A percentile compares a stretch with the other conserved stretches of the same genome.
Conservation (phyloP, 768 basidiomycete genomes). For the Suillus americanus region DNA sequence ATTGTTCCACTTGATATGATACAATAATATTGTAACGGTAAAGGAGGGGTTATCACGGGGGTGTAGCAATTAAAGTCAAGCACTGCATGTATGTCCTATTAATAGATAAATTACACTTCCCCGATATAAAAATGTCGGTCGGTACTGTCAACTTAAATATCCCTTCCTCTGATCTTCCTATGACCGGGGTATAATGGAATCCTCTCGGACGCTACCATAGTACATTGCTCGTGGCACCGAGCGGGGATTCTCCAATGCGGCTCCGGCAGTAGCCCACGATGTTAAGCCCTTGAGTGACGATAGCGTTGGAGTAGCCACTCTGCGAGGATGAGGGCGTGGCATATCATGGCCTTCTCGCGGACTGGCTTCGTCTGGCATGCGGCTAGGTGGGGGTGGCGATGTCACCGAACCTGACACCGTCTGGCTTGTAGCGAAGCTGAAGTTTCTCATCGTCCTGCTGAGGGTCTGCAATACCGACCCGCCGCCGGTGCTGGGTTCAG, state of each 20-base stretch:
- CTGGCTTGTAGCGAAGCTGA: constrained; percentile 36
- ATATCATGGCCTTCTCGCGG: constrained; percentile 10
- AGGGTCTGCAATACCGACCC: constrained; percentile 54
- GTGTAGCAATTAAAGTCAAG: not conserved
- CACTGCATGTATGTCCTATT: not conserved
- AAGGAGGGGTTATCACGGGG: not conserved
- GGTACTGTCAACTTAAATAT: constrained; percentile 15
- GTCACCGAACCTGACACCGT: constrained; percentile 25
- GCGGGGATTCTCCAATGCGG: constrained; percentile 16
- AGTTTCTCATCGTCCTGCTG: constrained; percentile 52
- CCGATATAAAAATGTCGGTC: not conserved
- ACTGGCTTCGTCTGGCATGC: constrained; percentile 6
- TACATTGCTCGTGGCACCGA: not conserved
- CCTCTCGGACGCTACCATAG: constrained; percentile 15
- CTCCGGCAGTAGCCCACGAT: constrained; percentile 33
- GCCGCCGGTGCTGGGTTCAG: constrained; percentile 8
- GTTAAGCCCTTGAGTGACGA: constrained; percentile 25
- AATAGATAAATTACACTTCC: not conserved
- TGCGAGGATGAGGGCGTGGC: constrained; percentile 21
- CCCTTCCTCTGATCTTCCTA: constrained; percentile 27
- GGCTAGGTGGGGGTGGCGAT: constrained; percentile 9
- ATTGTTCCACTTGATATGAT: not conserved
- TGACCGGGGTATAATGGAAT: constrained; percentile 22
- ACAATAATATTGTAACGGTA: not conserved
- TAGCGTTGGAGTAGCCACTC: constrained; percentile 21